Evolutionary conservation across 805 yeast genomes (phyloP).

Genomic region (Cyberlindnera euphorbiiphila): DNA sequence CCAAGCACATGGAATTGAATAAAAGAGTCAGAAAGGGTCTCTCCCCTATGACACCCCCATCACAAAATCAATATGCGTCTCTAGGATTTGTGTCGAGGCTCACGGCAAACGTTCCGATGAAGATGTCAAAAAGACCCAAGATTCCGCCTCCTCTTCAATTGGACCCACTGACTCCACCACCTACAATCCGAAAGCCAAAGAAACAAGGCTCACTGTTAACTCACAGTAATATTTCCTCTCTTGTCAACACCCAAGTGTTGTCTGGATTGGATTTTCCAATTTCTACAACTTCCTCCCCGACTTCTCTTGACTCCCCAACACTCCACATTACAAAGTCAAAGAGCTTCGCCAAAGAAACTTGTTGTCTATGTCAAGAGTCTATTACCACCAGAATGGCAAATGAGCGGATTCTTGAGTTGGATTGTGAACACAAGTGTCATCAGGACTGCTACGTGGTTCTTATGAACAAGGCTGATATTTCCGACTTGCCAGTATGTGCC

Average conservation of each 20-base stretch:
- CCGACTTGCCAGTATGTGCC: conserved; percentile 27
- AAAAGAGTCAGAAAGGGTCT: conserved; percentile 6
- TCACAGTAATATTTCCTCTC: conserved; percentile 1
- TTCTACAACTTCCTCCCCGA: not conserved
- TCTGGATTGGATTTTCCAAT: no score
- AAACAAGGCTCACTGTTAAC: not conserved
- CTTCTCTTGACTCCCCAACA: conserved; percentile 9
- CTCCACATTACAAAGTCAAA: conserved; percentile 9
- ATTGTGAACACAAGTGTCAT: conserved; percentile 44
- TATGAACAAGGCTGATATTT: conserved; percentile 20
- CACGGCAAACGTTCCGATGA: conserved; percentile 12
- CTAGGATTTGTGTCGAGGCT: conserved; percentile 4
- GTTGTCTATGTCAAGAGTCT: conserved; percentile 44
- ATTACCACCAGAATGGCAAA: conserved; percentile 37
- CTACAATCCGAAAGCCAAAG: conserved; percentile 13
- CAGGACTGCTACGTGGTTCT: conserved; percentile 38
- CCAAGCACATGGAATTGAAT: conserved; percentile 7
- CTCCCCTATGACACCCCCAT: conserved; percentile 9
- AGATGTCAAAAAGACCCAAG: conserved; percentile 22
- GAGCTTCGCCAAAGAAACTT: conserved; percentile 27
- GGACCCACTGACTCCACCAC: conserved; percentile 23
- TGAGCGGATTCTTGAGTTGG: conserved; percentile 39
- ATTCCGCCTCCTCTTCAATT: conserved; percentile 23
- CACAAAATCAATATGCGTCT: conserved; percentile 1
- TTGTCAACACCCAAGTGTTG: not conserved